A percentile compares a stretch with the other conserved stretches of the same genome.
phyloP scores from a whole-genome alignment of 805 yeast genomes.

The Ascoidea rubescens region DNA sequence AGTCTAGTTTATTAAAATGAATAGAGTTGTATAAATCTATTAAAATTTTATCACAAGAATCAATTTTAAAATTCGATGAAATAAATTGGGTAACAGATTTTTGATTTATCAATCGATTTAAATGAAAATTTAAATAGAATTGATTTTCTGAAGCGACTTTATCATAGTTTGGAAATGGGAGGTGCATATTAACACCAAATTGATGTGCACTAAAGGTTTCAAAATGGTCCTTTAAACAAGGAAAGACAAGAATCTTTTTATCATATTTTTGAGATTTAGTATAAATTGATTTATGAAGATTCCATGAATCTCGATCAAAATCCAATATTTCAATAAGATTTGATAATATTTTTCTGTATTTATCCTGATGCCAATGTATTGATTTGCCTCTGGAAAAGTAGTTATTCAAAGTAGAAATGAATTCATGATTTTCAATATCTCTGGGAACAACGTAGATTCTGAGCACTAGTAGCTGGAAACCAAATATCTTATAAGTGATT shows the following conservation, averaged over 20 bases:
- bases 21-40: slow-evolving; percentile 9
- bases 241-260: slow-evolving; percentile 10
- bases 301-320: slow-evolving; percentile 26
- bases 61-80: neutral
- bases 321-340: slow-evolving; percentile 28
- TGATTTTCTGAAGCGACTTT: slow-evolving; percentile 5
- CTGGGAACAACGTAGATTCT: slow-evolving; percentile 35
- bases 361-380: slow-evolving; percentile 20
- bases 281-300: slow-evolving; percentile 4
- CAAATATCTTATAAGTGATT: slow-evolving; percentile 27
- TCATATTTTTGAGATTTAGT: neutral
- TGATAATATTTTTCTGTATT: slow-evolving; percentile 20
- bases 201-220: too few species aligned
- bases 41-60: slow-evolving; percentile 9
- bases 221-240: slow-evolving; percentile 6
- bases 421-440: slow-evolving; percentile 24
- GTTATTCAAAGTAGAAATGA: slow-evolving; percentile 22
- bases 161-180: slow-evolving; percentile 11
- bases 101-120: slow-evolving; percentile 21
- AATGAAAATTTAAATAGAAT: slow-evolving; percentile 17
- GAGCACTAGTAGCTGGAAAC: slow-evolving; percentile 15
- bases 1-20: neutral
- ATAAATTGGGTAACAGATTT: slow-evolving; percentile 7
- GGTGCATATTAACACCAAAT: slow-evolving; percentile 1
- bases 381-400: slow-evolving; percentile 20